Evolutionary conservation across 1,284 basidiomycete species (phyloP), one percentile per base, ranked within the genome.

Genomic region (Heterobasidion annosum): DNA sequence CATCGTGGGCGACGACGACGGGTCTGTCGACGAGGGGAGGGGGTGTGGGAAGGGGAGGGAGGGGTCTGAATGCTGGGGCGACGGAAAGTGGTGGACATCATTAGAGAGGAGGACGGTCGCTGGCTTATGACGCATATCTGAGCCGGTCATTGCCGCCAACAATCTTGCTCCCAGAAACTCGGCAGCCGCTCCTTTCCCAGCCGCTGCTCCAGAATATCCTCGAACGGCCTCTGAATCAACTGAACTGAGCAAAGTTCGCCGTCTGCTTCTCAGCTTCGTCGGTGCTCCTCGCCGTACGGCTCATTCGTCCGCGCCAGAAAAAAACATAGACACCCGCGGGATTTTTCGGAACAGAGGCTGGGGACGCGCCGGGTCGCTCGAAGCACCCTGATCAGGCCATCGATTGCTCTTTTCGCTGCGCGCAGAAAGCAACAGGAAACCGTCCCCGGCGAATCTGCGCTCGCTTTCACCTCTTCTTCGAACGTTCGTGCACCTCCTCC

Each of bases 1-100:
- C 85, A 87, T 86, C 59, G 35, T 70, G 68, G 52, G 63, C 33
- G 48, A 46, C 51, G 37, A 54, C 55, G 50, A 52, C 37, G 55
- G 49, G 52, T 44, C 33, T n/a, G 32, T n/a, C 15, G 34, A 16
- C 34, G 44, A 51, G 58, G 55, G 33, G 46, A 54, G 15, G 51
- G 34, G 42, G 42, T 48, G 43, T 48, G 49, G 25, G 34, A 35
- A 8, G 34, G 35, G 42, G 45, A 51, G 5, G 48, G 45, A 12
- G 6, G 6, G n/a, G n/a, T 4, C 4, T 4, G 37, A 40, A 40
- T 40, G 37, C 25, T 25, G 25, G 25, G 25, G 25, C 25, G 25
- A 25, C 1, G 25, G 3, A 25, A 40, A 40, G 37, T 40, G 37
- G 25, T 25, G 25, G 25, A 25, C 25, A 25, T 25, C 37, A 40